A percentile compares a stretch with the other conserved stretches of the same genome.
Evolutionary conservation across 2,329 filamentous ascomycete species (phyloP).

Genomic region (Penicillium sumatraense): DNA sequence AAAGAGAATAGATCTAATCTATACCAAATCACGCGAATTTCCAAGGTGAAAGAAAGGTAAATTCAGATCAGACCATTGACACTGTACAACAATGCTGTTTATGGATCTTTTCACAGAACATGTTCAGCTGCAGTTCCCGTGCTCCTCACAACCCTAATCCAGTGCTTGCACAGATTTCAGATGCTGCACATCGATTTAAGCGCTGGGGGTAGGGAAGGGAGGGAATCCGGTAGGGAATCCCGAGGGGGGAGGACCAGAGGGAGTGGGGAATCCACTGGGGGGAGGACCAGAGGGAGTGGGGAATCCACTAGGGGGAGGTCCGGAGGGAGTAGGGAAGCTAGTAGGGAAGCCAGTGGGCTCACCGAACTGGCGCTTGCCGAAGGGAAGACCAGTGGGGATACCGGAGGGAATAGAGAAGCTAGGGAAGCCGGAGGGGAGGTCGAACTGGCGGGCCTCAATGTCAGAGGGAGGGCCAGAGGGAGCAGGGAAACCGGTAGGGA

Average conservation of each 20-base stretch:
- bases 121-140: neutral
- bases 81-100: constrained; percentile 6
- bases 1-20: neutral
- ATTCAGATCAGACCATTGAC: neutral
- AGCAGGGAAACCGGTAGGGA: neutral
- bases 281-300: constrained; percentile 1
- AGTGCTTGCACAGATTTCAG: neutral
- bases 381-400: constrained; percentile 1
- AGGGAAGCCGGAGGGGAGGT: neutral
- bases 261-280: neutral
- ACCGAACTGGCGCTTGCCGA: constrained; percentile 12
- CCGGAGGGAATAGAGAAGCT: neutral
- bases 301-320: neutral
- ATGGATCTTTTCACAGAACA: neutral
- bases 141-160: neutral
- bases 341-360: neutral
- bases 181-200: constrained; percentile 8
- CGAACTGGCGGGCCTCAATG: neutral
- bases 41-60: neutral
- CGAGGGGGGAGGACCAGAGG: neutral
- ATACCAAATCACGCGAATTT: neutral
- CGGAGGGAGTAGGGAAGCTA: constrained; percentile 3
- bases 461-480: neutral
- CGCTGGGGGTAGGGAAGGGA: neutral
- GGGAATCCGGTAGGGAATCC: neutral